A percentile compares a stretch with the other conserved stretches of the same genome.
Evolutionary conservation across 2,329 filamentous ascomycete genomes (phyloP).

Genomic region (Pseudophaeomoniella oleicola): DNA sequence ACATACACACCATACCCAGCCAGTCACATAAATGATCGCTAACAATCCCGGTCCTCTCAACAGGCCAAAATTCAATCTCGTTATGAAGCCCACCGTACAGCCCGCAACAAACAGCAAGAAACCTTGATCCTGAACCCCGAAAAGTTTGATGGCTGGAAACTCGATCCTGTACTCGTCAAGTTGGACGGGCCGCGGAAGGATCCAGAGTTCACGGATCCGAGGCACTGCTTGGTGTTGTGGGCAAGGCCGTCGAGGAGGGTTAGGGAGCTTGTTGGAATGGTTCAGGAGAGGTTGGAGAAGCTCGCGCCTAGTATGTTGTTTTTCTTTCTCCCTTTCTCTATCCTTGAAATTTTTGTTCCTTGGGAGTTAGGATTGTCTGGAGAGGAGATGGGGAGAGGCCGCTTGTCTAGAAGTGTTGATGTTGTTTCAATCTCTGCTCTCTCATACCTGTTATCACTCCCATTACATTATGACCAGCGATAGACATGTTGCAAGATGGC

Average conservation of each 20-base stretch:
- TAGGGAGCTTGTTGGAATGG: slow-evolving; percentile 46
- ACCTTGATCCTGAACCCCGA: slow-evolving; percentile 51
- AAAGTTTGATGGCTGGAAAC: slow-evolving; percentile 54
- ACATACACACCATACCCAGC: too few species aligned
- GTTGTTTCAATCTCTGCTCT: neutral
- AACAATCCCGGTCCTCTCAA: too few species aligned
- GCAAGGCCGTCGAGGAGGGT: slow-evolving; percentile 65
- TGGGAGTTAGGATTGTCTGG: too few species aligned
- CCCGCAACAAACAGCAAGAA: slow-evolving; percentile 62
- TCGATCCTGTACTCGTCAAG: slow-evolving; percentile 62
- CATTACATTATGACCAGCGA: too few species aligned
- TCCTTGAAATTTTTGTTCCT: neutral
- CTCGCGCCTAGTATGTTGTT: slow-evolving; percentile 26
- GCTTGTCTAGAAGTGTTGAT: too few species aligned
- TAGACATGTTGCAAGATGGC: too few species aligned
- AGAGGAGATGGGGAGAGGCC: too few species aligned
- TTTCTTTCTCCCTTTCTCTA: neutral
- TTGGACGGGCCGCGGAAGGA: slow-evolving; percentile 50
- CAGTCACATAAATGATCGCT: too few species aligned
- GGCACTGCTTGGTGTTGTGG: slow-evolving; percentile 81
- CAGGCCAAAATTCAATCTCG: slow-evolving; percentile 54
- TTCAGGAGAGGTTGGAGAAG: slow-evolving; percentile 53
- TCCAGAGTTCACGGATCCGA: slow-evolving; percentile 56
- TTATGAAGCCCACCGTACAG: slow-evolving; percentile 60
- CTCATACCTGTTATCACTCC: too few species aligned